Evolutionary conservation across 768 basidiomycete genomes (phyloP).

Genomic region (Macrolepiota fuliginosa): DNA sequence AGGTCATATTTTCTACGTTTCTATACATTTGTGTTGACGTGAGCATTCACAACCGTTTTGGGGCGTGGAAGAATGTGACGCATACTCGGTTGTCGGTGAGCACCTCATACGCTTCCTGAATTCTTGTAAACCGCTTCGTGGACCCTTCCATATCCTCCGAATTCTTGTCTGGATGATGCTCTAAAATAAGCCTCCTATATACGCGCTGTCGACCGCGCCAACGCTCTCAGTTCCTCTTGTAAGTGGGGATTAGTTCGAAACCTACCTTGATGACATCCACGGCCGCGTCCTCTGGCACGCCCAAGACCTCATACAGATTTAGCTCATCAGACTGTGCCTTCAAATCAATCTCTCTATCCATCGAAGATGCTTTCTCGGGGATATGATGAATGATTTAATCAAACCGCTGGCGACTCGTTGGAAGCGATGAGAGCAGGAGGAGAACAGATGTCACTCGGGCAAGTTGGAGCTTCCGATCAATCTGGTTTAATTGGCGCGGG

Average conservation of each 20-base stretch:
- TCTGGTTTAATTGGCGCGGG: not conserved
- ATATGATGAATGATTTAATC: not conserved
- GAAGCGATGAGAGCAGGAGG: not conserved
- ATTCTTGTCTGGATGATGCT: slow-evolving; percentile 74
- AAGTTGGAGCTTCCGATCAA: not conserved
- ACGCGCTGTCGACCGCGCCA: slow-evolving; percentile 40
- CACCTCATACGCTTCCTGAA: slow-evolving; percentile 82
- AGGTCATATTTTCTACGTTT: slow-evolving; percentile 6
- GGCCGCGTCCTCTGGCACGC: slow-evolving; percentile 17
- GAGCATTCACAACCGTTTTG: no score
- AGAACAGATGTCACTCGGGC: not conserved
- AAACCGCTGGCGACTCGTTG: no score
- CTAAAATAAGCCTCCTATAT: slow-evolving; percentile 61
- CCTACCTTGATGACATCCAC: slow-evolving; percentile 20
- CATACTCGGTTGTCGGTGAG: not conserved
- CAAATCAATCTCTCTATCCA: not conserved
- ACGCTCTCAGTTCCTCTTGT: not conserved
- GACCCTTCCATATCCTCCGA: slow-evolving; percentile 62
- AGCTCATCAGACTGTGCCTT: slow-evolving; percentile 13
- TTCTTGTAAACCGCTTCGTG: slow-evolving; percentile 61
- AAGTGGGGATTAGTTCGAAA: not conserved
- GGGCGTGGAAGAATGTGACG: no score
- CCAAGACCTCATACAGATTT: slow-evolving; percentile 22
- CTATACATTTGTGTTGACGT: not conserved
- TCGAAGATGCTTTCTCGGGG: not conserved